Percentiles rank a stretch among this genome's conserved stretches.
Evolutionary conservation across 129 eudicot species (phyloP).

Genomic region (Chrysanthemum makinoi): DNA sequence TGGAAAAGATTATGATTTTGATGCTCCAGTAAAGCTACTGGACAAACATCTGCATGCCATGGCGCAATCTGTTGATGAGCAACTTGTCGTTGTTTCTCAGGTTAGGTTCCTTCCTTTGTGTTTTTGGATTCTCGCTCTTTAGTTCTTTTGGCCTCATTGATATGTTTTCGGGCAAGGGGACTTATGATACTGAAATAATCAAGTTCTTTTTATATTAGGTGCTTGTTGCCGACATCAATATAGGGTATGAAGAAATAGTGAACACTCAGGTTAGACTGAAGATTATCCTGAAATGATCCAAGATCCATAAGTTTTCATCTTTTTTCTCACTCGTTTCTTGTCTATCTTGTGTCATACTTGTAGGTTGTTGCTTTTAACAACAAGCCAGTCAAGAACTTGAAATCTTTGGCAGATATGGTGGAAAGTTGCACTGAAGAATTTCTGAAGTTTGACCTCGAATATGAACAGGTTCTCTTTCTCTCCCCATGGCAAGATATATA

Average conservation of each 20-base stretch:
- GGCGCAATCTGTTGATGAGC: constrained; percentile 61
- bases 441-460: constrained; percentile 49
- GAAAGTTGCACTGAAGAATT: constrained; percentile 53
- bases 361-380: constrained; percentile 57
- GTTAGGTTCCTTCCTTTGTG: constrained; percentile 10
- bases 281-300: neutral
- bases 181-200: neutral
- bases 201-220: constrained; percentile 30
- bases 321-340: neutral
- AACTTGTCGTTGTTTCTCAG: constrained; percentile 58
- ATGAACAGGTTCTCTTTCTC: constrained; percentile 44
- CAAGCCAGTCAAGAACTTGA: constrained; percentile 56
- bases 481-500: neutral
- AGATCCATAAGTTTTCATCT: neutral
- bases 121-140: neutral
- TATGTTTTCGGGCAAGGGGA: neutral
- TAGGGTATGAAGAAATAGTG: constrained; percentile 61
- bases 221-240: constrained; percentile 59
- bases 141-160: neutral
- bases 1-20: constrained; percentile 64
- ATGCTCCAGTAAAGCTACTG: constrained; percentile 62
- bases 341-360: neutral
- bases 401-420: constrained; percentile 55
- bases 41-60: constrained; percentile 57
- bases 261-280: constrained; percentile 50